Percentiles rank a stretch among this genome's conserved stretches.
Evolutionary conservation across 208 protist species (phyloP).

Genomic region (Crithidia sp.): DNA sequence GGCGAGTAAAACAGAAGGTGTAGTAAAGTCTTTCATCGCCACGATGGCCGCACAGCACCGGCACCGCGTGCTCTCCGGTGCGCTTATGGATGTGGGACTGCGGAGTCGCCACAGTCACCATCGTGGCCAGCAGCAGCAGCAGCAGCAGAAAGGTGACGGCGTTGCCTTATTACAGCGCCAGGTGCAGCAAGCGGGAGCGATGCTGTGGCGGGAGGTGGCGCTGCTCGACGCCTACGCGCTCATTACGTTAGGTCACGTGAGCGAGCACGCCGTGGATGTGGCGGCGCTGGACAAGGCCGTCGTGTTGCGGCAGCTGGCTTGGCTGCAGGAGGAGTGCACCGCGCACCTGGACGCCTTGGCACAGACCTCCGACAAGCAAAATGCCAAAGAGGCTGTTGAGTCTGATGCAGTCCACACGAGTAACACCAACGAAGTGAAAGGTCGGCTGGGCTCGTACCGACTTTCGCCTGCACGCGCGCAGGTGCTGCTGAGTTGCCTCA

Average conservation of each 20-base stretch:
- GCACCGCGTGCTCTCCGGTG: conserved; percentile 18
- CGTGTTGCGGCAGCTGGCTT: conserved; percentile 26
- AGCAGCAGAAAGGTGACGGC: not conserved
- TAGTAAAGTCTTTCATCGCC: not conserved
- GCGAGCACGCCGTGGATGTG: conserved; percentile 60
- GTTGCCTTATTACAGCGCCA: not conserved
- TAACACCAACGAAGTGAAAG: not conserved
- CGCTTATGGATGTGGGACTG: conserved; percentile 4
- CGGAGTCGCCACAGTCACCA: not conserved
- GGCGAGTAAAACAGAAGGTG: not conserved
- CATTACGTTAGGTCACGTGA: conserved; percentile 74
- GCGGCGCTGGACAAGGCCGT: conserved; percentile 15
- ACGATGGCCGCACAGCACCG: not conserved
- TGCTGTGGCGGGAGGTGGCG: conserved; percentile 71
- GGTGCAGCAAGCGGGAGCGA: conserved; percentile 19
- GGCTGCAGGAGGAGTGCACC: conserved; percentile 28
- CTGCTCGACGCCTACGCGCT: conserved; percentile 81
- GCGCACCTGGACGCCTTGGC: conserved; percentile 36
- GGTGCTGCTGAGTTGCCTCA: conserved; percentile 27
- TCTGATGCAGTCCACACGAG: not conserved
- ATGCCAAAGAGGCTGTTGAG: not conserved
- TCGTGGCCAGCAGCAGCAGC: not conserved
- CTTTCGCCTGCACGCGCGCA: conserved; percentile 6
- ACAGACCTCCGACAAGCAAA: not conserved
- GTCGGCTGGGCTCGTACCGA: not conserved